Evolutionary conservation across 2,329 filamentous ascomycete species (phyloP), one percentile per base, ranked within the genome.

Genomic region (Byssochlamys sp.): DNA sequence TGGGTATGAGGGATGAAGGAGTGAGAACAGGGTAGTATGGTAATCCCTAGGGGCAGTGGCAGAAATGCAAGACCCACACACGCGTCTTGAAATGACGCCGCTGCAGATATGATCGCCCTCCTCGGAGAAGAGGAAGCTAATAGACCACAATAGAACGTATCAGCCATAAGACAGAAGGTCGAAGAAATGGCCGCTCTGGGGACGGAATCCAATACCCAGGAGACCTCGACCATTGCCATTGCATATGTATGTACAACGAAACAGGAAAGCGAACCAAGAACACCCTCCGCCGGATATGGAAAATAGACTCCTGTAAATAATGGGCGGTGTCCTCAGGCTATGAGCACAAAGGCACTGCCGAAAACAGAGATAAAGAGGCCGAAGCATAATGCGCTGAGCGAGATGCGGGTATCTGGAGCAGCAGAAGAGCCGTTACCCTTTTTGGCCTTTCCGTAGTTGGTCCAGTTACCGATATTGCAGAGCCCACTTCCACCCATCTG

Each of bases 401-500:
- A 51, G 49, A 51, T 51, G 12, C n/a, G 12, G 25, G 12, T 28
- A 27, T 28, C 49, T 26, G 25, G 12, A 10, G 49, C 49, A 28
- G 49, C 49, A 6, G 49, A 51, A 26, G 24, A 51, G 27, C 27
- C 24, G 14, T 26, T 28, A 24, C 49, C 49, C 25, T 55, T n/a
- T 11, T 27, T 19, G 35, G 14, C 31, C 53, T 24, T 39, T 29
- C 39, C 31, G 25, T 39, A 25, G 25, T 19, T n/a, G 27, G 53
- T 19, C 53, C 53, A 53, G 35, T 52, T 27, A 27, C 33, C 25
- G 53, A 55, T 26, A 19, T 55, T 58, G 55, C 64, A 66, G 27
- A 66, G 29, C 11, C 59, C 58, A 31, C 59, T 61, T 26, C 62
- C 64, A 5, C 35, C 39, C 57, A 66, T 55, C 54, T 59, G 25